These are phyloP conservation scores for Yamadazyma atlantica DNA, from an alignment of 1,139 yeast genomes.

Conservation along the genomic window DNA sequence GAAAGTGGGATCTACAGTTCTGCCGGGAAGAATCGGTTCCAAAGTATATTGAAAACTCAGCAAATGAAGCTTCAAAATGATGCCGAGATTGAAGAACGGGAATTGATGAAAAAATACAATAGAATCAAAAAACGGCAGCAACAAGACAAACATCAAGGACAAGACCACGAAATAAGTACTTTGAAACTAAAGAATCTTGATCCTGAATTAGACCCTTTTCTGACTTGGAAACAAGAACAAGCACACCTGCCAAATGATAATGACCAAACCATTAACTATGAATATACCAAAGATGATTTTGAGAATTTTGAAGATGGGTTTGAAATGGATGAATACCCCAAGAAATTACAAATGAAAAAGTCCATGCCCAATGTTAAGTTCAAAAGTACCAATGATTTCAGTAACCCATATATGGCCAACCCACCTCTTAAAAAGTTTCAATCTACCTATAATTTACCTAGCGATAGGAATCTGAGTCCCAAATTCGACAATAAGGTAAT, in stretches of 20 bases:
- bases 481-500: slow-evolving; percentile 32
- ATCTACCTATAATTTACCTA: slow-evolving; percentile 9
- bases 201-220: slow-evolving; percentile 20
- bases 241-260: slow-evolving; percentile 20
- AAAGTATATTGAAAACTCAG: slow-evolving; percentile 22
- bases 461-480: slow-evolving; percentile 18
- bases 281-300: slow-evolving; percentile 38
- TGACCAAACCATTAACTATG: slow-evolving; percentile 37
- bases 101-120: slow-evolving; percentile 22
- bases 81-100: slow-evolving; percentile 38
- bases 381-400: background rate
- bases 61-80: slow-evolving; percentile 29
- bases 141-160: background rate
- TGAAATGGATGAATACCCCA: slow-evolving; percentile 13
- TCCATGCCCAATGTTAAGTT: slow-evolving; percentile 28
- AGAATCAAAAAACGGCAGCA: slow-evolving; percentile 16
- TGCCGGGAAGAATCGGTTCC: slow-evolving; percentile 16
- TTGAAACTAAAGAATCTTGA: slow-evolving; percentile 31
- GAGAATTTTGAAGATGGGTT: slow-evolving; percentile 43
- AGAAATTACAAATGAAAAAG: slow-evolving; percentile 16
- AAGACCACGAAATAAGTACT: slow-evolving; percentile 21
- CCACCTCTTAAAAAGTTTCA: slow-evolving; percentile 11
- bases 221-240: background rate
- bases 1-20: slow-evolving; percentile 34
- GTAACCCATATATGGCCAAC: background rate